phyloP scores from a whole-genome alignment of 495 filamentous ascomycete species.

The Penicillium longicatenatum region DNA sequence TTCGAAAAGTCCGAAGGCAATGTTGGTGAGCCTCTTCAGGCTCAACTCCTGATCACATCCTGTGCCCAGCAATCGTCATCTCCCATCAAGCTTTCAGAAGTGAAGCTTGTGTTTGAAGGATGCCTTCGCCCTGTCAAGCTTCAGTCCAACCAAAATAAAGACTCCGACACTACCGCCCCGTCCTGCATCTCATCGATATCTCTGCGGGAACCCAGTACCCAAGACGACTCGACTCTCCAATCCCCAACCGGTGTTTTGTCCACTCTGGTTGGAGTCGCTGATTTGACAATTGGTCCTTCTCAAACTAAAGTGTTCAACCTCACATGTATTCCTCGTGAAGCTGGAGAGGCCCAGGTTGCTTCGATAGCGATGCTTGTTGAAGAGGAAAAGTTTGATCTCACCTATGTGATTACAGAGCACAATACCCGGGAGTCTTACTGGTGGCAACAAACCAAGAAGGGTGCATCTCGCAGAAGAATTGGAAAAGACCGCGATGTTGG shows the following conservation, averaged over 20 bases:
- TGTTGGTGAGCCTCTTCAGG: slow-evolving; percentile 73
- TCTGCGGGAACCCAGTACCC: slow-evolving; percentile 37
- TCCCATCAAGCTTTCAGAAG: slow-evolving; percentile 63
- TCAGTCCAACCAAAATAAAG: slow-evolving; percentile 33
- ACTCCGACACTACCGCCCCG: slow-evolving; percentile 27
- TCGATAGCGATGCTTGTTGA: slow-evolving; percentile 64
- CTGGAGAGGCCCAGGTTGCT: slow-evolving; percentile 69
- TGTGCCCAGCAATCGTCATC: slow-evolving; percentile 61
- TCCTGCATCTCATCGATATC: slow-evolving; percentile 33
- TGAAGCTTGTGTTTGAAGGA: slow-evolving; percentile 71
- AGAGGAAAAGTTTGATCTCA: slow-evolving; percentile 67
- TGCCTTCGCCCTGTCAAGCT: slow-evolving; percentile 61
- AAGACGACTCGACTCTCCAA: slow-evolving; percentile 32
- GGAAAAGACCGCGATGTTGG: slow-evolving; percentile 43
- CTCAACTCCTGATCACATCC: slow-evolving; percentile 75
- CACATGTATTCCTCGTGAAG: slow-evolving; percentile 72
- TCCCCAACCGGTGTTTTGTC: slow-evolving; percentile 44
- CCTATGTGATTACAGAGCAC: slow-evolving; percentile 58
- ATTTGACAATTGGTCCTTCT: slow-evolving; percentile 69
- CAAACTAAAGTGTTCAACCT: slow-evolving; percentile 72
- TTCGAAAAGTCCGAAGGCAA: slow-evolving; percentile 77
- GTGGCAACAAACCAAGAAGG: slow-evolving; percentile 54
- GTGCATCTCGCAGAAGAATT: slow-evolving; percentile 36
- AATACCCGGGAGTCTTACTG: slow-evolving; percentile 49
- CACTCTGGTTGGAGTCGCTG: slow-evolving; percentile 55